These are phyloP conservation scores for Apiotrichum domesticum DNA, from an alignment of 1,284 basidiomycete genomes.

Conservation along the genomic window DNA sequence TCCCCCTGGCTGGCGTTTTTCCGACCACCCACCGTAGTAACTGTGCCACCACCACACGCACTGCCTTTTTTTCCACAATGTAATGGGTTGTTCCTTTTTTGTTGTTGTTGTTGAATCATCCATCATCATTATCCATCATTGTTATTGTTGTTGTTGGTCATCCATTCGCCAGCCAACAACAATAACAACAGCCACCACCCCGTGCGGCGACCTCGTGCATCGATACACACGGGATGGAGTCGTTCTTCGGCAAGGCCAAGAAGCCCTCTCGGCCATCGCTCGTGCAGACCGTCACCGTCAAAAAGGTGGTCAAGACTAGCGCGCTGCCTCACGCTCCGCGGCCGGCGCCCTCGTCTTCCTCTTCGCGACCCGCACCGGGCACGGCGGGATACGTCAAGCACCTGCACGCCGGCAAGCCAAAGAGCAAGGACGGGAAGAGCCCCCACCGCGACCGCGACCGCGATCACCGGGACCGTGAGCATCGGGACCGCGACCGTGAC, in stretches of 20 bases:
- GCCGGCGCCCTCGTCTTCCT: not conserved
- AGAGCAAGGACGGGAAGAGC: not conserved
- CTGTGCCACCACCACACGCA: too few species aligned
- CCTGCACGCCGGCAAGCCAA: not conserved
- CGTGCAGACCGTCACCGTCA: slow-evolving; percentile 22
- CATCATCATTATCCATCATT: too few species aligned
- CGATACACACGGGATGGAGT: slow-evolving; percentile 19
- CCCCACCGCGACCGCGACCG: not conserved
- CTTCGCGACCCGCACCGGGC: not conserved
- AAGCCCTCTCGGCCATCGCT: slow-evolving; percentile 12
- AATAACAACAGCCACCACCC: not conserved
- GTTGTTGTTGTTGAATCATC: too few species aligned
- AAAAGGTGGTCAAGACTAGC: slow-evolving; percentile 12
- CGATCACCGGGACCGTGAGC: not conserved
- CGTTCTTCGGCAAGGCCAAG: slow-evolving; percentile 27
- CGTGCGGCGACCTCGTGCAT: not conserved
- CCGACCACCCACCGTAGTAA: too few species aligned
- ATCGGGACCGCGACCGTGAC: not conserved
- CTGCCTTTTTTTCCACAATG: too few species aligned
- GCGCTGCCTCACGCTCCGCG: not conserved
- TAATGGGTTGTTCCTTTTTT: too few species aligned
- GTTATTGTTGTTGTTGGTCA: too few species aligned
- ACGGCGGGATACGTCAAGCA: not conserved
- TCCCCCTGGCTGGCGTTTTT: too few species aligned
- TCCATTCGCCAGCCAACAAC: too few species aligned